Evolutionary conservation across 352 stramenopile species (phyloP).

Genomic region (Pythium aristosporum): DNA sequence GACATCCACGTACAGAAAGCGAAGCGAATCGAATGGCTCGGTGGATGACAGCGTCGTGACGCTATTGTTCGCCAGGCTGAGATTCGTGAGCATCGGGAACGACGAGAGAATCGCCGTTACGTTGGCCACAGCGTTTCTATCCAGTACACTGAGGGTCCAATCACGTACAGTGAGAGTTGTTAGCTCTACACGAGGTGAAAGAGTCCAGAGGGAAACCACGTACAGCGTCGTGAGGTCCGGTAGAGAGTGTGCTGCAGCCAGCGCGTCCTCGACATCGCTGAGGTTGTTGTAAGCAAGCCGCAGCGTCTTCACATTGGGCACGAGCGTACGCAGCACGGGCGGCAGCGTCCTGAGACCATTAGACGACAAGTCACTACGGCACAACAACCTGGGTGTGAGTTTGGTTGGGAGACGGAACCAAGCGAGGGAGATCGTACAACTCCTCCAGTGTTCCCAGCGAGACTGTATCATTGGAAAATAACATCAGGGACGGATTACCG

Average conservation of each 20-base stretch:
- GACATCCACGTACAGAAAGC: constrained; percentile 6
- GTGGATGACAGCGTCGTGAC: not conserved
- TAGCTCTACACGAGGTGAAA: too few relatives aligned
- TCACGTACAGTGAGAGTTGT: too few relatives aligned
- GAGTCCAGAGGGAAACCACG: not conserved
- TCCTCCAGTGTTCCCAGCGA: constrained; percentile 3
- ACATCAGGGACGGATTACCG: constrained; percentile 18
- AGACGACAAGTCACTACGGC: constrained; percentile 12
- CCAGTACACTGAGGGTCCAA: constrained; percentile 5
- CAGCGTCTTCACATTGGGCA: constrained; percentile 4
- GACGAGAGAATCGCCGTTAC: constrained; percentile 1
- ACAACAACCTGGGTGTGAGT: not conserved
- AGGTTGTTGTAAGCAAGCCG: constrained; percentile 11
- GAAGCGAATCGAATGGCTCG: constrained; percentile 2
- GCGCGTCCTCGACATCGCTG: not conserved
- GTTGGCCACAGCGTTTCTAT: constrained; percentile 16
- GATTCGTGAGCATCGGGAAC: constrained; percentile 12
- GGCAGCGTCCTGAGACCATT: constrained; percentile 11
- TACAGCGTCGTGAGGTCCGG: constrained; percentile 18
- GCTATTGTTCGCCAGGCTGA: constrained; percentile 13
- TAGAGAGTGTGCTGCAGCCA: not conserved
- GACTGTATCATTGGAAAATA: constrained; percentile 18
- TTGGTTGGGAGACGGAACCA: not conserved
- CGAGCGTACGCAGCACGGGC: not conserved
- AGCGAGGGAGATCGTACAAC: not conserved